These are phyloP conservation scores for Laburnicola sp. DNA, from an alignment of 2,329 filamentous ascomycete genomes.

Conservation along the genomic window DNA sequence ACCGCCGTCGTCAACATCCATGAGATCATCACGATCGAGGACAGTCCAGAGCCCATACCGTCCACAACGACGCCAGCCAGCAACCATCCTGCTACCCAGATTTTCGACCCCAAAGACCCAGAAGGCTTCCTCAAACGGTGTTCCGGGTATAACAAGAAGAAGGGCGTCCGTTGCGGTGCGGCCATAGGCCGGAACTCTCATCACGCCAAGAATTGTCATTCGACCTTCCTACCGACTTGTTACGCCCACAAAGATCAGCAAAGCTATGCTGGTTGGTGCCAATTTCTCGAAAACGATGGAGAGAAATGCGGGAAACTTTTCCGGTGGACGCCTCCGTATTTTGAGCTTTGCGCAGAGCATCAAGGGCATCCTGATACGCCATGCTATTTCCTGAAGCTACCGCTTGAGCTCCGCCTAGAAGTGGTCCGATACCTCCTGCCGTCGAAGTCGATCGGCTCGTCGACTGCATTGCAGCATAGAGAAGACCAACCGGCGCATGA, in stretches of 20 bases:
- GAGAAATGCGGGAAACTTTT: slow-evolving; percentile 32
- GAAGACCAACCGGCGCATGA: slow-evolving; percentile 4
- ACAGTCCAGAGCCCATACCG: slow-evolving; percentile 13
- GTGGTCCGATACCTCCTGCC: slow-evolving; percentile 39
- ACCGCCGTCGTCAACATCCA: background rate
- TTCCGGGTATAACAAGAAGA: slow-evolving; percentile 35
- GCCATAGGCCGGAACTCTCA: slow-evolving; percentile 28
- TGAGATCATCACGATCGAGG: slow-evolving; percentile 18
- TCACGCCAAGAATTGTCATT: slow-evolving; percentile 14
- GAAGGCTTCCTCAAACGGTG: slow-evolving; percentile 34
- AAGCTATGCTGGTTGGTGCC: slow-evolving; percentile 32
- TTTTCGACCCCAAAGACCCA: slow-evolving; percentile 29
- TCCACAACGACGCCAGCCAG: background rate
- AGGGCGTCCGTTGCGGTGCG: slow-evolving; percentile 23
- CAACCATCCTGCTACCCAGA: slow-evolving; percentile 12
- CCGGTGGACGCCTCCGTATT: slow-evolving; percentile 33
- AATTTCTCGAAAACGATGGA: slow-evolving; percentile 21
- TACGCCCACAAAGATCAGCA: slow-evolving; percentile 33
- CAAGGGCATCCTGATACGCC: slow-evolving; percentile 30
- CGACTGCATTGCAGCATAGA: slow-evolving; percentile 17
- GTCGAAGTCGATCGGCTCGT: slow-evolving; percentile 30
- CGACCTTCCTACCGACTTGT: slow-evolving; percentile 34
- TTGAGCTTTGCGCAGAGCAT: slow-evolving; percentile 36
- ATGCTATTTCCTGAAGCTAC: slow-evolving; percentile 38
- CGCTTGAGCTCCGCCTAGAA: slow-evolving; percentile 36